These are phyloP conservation scores for Lentinula aciculospora DNA, from an alignment of 768 basidiomycete species.

Conservation along the genomic window DNA sequence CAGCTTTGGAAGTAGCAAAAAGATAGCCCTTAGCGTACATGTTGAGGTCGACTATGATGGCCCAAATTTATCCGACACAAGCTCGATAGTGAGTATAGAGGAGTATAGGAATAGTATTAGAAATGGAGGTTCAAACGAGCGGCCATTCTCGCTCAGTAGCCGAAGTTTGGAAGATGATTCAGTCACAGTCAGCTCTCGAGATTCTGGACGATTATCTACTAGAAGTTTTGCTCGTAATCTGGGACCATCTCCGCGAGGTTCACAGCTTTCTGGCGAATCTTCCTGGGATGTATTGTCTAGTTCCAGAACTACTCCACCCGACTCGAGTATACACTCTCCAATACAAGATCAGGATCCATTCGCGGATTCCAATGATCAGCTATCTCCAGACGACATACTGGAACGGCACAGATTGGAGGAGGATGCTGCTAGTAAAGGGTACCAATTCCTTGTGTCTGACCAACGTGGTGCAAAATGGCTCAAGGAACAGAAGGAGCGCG, in stretches of 20 bases:
- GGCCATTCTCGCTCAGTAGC: slow-evolving; percentile 43
- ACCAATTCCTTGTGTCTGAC: slow-evolving; percentile 41
- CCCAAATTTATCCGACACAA: slow-evolving; percentile 84
- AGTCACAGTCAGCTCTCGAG: slow-evolving; percentile 70
- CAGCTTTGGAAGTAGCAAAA: slow-evolving; percentile 54
- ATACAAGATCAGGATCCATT: slow-evolving; percentile 17
- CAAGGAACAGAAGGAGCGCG: slow-evolving; percentile 71
- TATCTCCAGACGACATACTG: slow-evolving; percentile 40
- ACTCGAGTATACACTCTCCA: slow-evolving; percentile 8
- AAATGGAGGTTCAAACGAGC: slow-evolving; percentile 44
- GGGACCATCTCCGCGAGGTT: slow-evolving; percentile 2
- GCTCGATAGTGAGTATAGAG: slow-evolving; percentile 74
- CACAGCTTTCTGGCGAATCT: slow-evolving; percentile 12
- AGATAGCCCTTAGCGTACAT: slow-evolving; percentile 72
- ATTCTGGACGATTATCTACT: slow-evolving; percentile 24
- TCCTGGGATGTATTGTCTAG: slow-evolving; percentile 15
- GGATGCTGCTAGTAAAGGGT: slow-evolving; percentile 34
- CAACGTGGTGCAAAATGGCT: slow-evolving; percentile 80
- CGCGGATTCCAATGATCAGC: slow-evolving; percentile 21
- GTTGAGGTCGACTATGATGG: slow-evolving; percentile 88
- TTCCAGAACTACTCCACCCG: not conserved
- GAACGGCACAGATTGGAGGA: slow-evolving; percentile 53
- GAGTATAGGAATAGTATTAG: slow-evolving; percentile 58
- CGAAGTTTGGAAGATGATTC: slow-evolving; percentile 64
- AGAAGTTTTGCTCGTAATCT: not conserved